phyloP scores from a whole-genome alignment of 768 basidiomycete species.

The Amanita thiersii region DNA sequence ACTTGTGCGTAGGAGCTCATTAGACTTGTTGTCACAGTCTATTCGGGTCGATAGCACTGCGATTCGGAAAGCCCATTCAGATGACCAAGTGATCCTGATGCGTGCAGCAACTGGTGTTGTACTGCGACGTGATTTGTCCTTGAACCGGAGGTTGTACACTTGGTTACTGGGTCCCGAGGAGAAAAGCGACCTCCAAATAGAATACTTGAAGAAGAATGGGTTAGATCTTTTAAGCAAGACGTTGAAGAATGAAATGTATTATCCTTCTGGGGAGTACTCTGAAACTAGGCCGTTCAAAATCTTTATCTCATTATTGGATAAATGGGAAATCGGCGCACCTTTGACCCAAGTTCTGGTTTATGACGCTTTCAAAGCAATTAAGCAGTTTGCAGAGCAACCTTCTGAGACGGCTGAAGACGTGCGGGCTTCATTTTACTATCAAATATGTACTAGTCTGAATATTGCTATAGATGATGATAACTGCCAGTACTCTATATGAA shows the following conservation, averaged over 20 bases:
- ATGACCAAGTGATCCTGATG: conserved; percentile 81
- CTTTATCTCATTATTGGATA: conserved; percentile 90
- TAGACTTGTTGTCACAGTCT: conserved; percentile 79
- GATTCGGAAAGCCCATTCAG: conserved; percentile 56
- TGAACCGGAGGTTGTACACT: conserved; percentile 87
- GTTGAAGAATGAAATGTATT: conserved; percentile 73
- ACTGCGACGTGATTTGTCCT: conserved; percentile 82
- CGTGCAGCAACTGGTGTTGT: conserved; percentile 83
- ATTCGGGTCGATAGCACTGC: conserved; percentile 67
- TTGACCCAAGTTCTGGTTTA: conserved; percentile 74
- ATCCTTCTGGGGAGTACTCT: conserved; percentile 62
- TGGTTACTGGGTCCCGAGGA: conserved; percentile 90
- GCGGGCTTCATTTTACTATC: conserved; percentile 14
- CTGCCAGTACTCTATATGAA: conserved; percentile 85
- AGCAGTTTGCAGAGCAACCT: conserved; percentile 41
- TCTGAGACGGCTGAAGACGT: conserved; percentile 58
- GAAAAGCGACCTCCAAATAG: conserved; percentile 63
- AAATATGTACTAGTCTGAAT: neutral
- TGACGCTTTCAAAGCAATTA: conserved; percentile 72
- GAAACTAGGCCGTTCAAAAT: conserved; percentile 91
- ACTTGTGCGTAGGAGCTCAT: conserved; percentile 76
- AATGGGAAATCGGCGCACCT: conserved; percentile 88
- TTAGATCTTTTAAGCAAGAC: conserved; percentile 67
- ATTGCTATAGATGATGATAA: conserved; percentile 54
- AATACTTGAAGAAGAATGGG: conserved; percentile 59